Evolutionary conservation across 352 stramenopile species (phyloP).

Genomic region (Achlya hypogyna): DNA sequence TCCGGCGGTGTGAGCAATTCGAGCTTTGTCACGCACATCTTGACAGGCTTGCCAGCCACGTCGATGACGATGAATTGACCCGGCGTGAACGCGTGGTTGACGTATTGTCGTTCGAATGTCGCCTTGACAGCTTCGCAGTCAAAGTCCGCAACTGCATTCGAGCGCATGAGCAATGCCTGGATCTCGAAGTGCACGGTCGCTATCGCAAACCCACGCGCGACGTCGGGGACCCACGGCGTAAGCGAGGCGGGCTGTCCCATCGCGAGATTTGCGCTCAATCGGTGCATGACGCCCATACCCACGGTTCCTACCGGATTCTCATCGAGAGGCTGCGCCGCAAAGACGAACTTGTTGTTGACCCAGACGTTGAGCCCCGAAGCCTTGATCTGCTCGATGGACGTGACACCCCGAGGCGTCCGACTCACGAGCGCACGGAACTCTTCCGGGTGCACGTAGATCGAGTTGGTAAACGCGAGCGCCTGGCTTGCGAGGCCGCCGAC

Average conservation of each 20-base stretch:
- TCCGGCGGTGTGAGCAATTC: conserved; percentile 12
- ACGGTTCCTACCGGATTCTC: conserved; percentile 45
- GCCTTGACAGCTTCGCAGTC: conserved; percentile 65
- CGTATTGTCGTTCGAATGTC: conserved; percentile 60
- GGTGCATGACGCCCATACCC: conserved; percentile 67
- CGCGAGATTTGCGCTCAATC: conserved; percentile 61
- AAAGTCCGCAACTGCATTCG: conserved; percentile 45
- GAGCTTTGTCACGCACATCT: conserved; percentile 11
- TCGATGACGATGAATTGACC: conserved; percentile 65
- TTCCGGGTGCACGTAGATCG: conserved; percentile 64
- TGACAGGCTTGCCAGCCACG: conserved; percentile 39
- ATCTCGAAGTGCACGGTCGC: conserved; percentile 76
- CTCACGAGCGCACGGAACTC: conserved; percentile 65
- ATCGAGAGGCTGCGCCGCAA: conserved; percentile 65
- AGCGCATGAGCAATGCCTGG: conserved; percentile 60
- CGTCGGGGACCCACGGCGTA: conserved; percentile 46
- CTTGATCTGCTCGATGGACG: conserved; percentile 59
- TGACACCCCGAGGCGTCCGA: conserved; percentile 46
- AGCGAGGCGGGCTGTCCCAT: conserved; percentile 57
- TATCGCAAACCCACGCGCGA: conserved; percentile 33
- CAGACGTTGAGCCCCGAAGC: conserved; percentile 71
- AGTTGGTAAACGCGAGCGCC: conserved; percentile 75
- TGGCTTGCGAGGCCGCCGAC: conserved; percentile 49
- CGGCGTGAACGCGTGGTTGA: conserved; percentile 60
- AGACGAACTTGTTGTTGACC: conserved; percentile 75